Percentiles rank a stretch among this genome's conserved stretches.
These are phyloP conservation scores for Backusella tuberculispora DNA, from an alignment of 192 early-diverging fungal species.

Conservation along the genomic window DNA sequence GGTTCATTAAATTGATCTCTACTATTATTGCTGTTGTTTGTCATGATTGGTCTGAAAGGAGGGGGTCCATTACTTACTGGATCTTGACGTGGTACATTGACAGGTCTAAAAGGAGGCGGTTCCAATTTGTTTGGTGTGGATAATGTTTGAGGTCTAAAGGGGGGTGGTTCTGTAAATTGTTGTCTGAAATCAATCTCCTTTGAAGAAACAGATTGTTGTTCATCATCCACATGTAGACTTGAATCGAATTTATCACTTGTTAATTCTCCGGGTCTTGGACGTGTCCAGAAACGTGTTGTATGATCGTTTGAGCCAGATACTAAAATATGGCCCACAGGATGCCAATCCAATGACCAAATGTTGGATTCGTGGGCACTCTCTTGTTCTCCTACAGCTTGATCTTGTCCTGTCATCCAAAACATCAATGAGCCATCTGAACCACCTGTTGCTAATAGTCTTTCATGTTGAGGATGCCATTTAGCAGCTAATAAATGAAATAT, in stretches of 20 bases:
- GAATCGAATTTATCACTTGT: slow-evolving; percentile 60
- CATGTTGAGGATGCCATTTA: slow-evolving; percentile 95
- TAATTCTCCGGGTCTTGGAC: slow-evolving; percentile 84
- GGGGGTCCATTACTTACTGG: slow-evolving; percentile 20
- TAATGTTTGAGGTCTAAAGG: slow-evolving; percentile 34
- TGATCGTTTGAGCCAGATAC: slow-evolving; percentile 96
- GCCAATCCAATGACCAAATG: slow-evolving; percentile 97
- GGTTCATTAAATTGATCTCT: slow-evolving; percentile 9
- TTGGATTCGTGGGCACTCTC: slow-evolving; percentile 87
- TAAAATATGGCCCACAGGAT: slow-evolving; percentile 94
- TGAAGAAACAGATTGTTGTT: slow-evolving; percentile 39
- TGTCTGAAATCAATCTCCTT: slow-evolving; percentile 43
- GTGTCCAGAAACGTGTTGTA: slow-evolving; percentile 94
- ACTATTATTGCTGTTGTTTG: neutral
- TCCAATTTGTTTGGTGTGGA: slow-evolving; percentile 21
- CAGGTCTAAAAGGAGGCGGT: slow-evolving; percentile 43
- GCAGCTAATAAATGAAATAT: slow-evolving; percentile 53
- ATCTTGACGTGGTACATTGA: slow-evolving; percentile 8
- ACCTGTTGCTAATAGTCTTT: slow-evolving; percentile 87
- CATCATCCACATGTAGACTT: slow-evolving; percentile 52
- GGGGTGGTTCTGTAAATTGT: slow-evolving; percentile 39
- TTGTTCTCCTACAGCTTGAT: slow-evolving; percentile 41
- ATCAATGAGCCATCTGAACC: slow-evolving; percentile 86
- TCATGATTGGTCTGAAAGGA: slow-evolving; percentile 26
- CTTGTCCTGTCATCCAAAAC: slow-evolving; percentile 85